Evolutionary conservation across 345 rosid genomes (phyloP), one percentile per base, ranked within the genome.

Genomic region (Lumnitzera racemosa): DNA sequence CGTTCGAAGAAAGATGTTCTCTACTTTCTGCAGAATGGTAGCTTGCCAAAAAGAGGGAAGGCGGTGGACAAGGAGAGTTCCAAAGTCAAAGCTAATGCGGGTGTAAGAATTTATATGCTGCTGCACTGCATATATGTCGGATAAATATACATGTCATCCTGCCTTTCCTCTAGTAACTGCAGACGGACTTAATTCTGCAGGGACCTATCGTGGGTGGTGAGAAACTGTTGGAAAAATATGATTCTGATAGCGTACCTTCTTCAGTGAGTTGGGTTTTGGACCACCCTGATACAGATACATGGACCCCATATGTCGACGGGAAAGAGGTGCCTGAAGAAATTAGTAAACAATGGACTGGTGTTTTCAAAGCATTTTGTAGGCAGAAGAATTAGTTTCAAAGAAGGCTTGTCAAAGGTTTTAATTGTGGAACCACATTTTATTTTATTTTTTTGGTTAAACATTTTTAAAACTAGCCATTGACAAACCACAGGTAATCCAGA

Each of bases 1-100:
- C 72, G 87, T 59, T 79, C 84, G 10, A 82, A 72, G 77, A 70
- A 64, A 56, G 87, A 82, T 50, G 84, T 77, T 43, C 82, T 63
- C 46, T 29, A 61, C 61, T 82, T 66, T 64, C 62, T 82, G 70
- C 77, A 79, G 63, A 72, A 72, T 4, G 87, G 84, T 64, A 62
- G 65, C 3, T 17, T 59, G 46, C 69, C 55, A 27, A 77, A 70
- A 72, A 70, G 23, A 49, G 67, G 12, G 50, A 79, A 46, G 52
- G 53, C 4, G 12, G 20, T 36, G 23, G 70, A 65, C 23, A 64
- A 64, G 47, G 47, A 60, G n/a, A 50, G 59, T 48, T 24, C 36
- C 7, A 75, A 57, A 17, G 49, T 72, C 12, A 74, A 70, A 50
- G 64, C 47, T 24, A 60, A 62, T 46, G 56, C 63, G 51, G 69